Evolutionary conservation across 2,329 filamentous ascomycete species (phyloP).

Genomic region (Penicillium sclerotigenum): DNA sequence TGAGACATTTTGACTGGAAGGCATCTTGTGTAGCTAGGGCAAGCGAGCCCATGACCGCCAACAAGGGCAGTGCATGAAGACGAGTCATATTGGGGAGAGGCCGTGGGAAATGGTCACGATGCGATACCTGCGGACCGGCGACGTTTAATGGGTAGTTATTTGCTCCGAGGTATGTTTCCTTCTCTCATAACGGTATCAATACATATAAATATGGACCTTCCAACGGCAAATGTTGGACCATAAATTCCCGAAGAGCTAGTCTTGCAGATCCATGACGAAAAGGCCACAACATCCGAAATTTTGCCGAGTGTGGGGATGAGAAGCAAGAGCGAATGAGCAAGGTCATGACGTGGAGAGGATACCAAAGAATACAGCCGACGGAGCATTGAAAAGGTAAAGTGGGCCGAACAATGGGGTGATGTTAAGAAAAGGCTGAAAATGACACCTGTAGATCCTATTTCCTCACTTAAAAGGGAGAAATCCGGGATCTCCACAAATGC

Average conservation of each 20-base stretch:
- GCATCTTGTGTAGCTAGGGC: slow-evolving; percentile 23
- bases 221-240: background rate
- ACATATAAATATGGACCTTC: background rate
- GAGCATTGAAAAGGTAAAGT: no score
- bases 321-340: background rate
- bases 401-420: background rate
- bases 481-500: slow-evolving; percentile 21
- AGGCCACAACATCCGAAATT: background rate
- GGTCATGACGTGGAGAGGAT: background rate
- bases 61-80: slow-evolving; percentile 10
- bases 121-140: background rate
- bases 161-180: background rate
- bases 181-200: background rate
- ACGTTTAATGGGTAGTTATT: background rate
- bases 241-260: background rate
- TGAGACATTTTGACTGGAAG: slow-evolving; percentile 26
- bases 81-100: slow-evolving; percentile 11
- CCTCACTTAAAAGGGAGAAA: background rate
- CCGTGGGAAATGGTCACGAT: no score
- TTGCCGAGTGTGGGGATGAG: background rate
- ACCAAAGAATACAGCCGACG: background rate
- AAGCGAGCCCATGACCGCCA: slow-evolving; percentile 20
- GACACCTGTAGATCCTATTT: background rate
- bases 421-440: background rate
- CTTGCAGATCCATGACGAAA: background rate